Percentiles rank a stretch among this genome's conserved stretches.
phyloP scores from a whole-genome alignment of 805 yeast genomes.

The Maudiozyma serrabonitensis region DNA sequence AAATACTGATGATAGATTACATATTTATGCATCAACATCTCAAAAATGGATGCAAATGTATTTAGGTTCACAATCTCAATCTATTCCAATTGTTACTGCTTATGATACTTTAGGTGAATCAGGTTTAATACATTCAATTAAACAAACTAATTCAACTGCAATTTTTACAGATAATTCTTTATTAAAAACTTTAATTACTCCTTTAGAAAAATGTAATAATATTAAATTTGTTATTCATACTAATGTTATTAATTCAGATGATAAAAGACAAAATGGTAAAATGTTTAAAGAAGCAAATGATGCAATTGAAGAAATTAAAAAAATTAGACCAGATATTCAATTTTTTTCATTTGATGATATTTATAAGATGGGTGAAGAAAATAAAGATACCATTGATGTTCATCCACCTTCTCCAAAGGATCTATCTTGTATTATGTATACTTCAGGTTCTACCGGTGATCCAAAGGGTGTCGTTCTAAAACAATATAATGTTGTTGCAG shows the following conservation, averaged over 20 bases:
- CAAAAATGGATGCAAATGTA: constrained; percentile 85
- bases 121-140: constrained; percentile 77
- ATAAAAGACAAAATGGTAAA: constrained; percentile 54
- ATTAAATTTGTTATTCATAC: constrained; percentile 65
- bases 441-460: constrained; percentile 70
- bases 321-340: constrained; percentile 67
- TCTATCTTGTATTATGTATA: constrained; percentile 57
- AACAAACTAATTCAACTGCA: constrained; percentile 69
- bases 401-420: constrained; percentile 40
- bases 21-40: constrained; percentile 82
- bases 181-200: constrained; percentile 55
- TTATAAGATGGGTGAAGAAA: constrained; percentile 48
- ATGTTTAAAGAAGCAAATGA: constrained; percentile 46
- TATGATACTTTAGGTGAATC: constrained; percentile 89
- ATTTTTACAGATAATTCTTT: constrained; percentile 78
- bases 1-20: constrained; percentile 50
- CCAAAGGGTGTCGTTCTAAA: constrained; percentile 70
- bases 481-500: constrained; percentile 65
- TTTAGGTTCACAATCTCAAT: constrained; percentile 67
- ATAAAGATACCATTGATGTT: constrained; percentile 33
- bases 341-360: constrained; percentile 59
- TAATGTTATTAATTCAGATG: constrained; percentile 50
- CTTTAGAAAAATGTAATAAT: constrained; percentile 52
- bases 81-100: constrained; percentile 86
- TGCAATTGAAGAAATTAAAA: constrained; percentile 50